Evolutionary conservation across 169 alveolate genomes (phyloP), one percentile per base, ranked within the genome.

Genomic region (Plasmodium vinckei): DNA sequence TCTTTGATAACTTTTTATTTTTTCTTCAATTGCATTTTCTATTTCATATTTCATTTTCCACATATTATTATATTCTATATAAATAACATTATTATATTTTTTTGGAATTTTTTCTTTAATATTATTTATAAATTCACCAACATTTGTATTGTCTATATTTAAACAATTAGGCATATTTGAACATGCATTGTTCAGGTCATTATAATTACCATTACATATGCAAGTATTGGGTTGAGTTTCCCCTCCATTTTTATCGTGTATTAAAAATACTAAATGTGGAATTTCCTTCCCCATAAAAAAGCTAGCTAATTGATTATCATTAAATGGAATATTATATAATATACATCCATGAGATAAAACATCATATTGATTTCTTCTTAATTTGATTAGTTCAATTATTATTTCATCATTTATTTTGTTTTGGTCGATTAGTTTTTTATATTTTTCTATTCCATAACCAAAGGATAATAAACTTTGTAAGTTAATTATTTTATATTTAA

Each of bases 31-130:
- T 12, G 54, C 69, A 7, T 49, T 25, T 13, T 57, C 56, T 59
- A 79, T 68, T 33, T 79, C 54, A 61, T 59, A 79, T 59, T 79
- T 79, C 82, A 54, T 67, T 79, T 65, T 79, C 89, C 89, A 79
- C 49, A 53, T 46, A 56, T 79, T 79, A 17, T 61, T 67, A 12
- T 79, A 71, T 15, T 79, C 82, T 33, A 79, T 42, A 60, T 79
- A 42, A 15, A 79, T 54, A 6, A 79, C 61, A 42, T 79, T 79
- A 5, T 79, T 79, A 56, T 79, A 79, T 65, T 79, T 79, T 49
- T 54, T 53, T 12, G 21, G 21, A 71, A 79, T 51, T 23, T 13
- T 42, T 15, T 79, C 44, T 47, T 79, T 69, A n/a, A 79, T 12
- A 17, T 10, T 54, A 46, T 65, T 15, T 49, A 79, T 63, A 46